Conservation (phyloP, 257 asterid genomes). For the Scutellaria barbata region DNA sequence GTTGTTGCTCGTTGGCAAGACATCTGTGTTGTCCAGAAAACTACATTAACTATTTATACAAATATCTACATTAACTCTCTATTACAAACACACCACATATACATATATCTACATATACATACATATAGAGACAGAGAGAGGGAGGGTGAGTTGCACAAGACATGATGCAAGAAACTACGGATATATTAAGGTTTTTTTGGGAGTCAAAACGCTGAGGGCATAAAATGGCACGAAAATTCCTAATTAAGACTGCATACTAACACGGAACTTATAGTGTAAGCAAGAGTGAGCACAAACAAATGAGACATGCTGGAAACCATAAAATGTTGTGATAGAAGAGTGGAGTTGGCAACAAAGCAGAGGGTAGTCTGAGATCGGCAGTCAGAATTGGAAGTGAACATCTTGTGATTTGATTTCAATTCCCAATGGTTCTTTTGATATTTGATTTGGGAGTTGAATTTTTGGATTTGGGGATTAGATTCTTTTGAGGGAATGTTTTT, state of each 20-base stretch:
- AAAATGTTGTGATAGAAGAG: background rate
- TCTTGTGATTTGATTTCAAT: too few species aligned
- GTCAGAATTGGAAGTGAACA: too few species aligned
- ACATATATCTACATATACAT: too few species aligned
- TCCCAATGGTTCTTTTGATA: too few species aligned
- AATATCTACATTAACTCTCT: too few species aligned
- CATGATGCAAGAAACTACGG: background rate
- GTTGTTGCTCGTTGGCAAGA: too few species aligned
- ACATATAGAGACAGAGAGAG: background rate
- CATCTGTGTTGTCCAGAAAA: too few species aligned
- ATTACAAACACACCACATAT: too few species aligned
- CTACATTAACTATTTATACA: background rate
- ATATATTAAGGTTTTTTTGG: background rate
- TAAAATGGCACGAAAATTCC: background rate
- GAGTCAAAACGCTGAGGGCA: background rate
- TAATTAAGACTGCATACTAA: background rate
- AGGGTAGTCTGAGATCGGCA: constrained; percentile 54
- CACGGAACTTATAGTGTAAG: background rate
- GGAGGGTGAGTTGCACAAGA: background rate
- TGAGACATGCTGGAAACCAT: constrained; percentile 1
- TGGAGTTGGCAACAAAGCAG: constrained; percentile 17
- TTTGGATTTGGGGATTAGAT: too few species aligned
- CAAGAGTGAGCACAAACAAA: background rate
- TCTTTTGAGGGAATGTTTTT: too few species aligned
- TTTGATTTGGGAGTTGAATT: too few species aligned